Base-by-base conservation (phyloP, 2,329 filamentous ascomycete species). In the Trichoderma koningiopsis region DNA sequence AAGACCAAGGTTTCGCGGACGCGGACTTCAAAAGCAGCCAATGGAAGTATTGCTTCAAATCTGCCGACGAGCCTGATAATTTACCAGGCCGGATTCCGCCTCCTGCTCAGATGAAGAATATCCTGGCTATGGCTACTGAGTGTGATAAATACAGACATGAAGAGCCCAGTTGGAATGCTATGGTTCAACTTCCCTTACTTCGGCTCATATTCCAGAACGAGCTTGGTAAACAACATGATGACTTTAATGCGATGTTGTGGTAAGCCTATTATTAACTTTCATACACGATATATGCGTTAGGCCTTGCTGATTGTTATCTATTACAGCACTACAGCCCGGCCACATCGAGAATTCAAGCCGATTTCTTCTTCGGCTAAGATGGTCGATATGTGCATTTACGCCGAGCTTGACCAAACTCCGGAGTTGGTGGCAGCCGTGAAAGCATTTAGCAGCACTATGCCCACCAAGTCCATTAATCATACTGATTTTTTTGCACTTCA, bases 381-480 rank as follows among this genome's bases (percentile, higher is more conserved):
- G 59, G 49, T 70, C 29, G 59, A 65, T n/a, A 40, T 65, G 27
- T 70, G 59, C 22, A 47, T 70, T 24, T 68, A 62, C 40, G 59
- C 69, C 13, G 35, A 59, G 4, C 49, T 62, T 22, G 40, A 68
- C 31, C 52, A 55, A 16, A 19, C 60, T 27, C 11, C 33, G 27
- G 31, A 64, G 49, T n/a, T 65, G 3, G 53, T 43, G 24, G 33
- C 22, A 33, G 29, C 65, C 13, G 6, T 69, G 5, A 14, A 13
- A 11, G 53, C 55, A 2, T 69, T 72, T 24, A 52, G 69, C 52
- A 55, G 47, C 4, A 52, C 11, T 10, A 24, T 66, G 5, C 68
- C 65, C 0, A 72, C 70, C 5, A 19, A 47, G 19, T 62, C 63
- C 7, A n/a, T 70, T 43, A 72, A 70, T 33, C 61, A 69, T 49